These are phyloP conservation scores for Jaltomata sinuosa DNA, from an alignment of 257 asterid species.

Conservation along the genomic window DNA sequence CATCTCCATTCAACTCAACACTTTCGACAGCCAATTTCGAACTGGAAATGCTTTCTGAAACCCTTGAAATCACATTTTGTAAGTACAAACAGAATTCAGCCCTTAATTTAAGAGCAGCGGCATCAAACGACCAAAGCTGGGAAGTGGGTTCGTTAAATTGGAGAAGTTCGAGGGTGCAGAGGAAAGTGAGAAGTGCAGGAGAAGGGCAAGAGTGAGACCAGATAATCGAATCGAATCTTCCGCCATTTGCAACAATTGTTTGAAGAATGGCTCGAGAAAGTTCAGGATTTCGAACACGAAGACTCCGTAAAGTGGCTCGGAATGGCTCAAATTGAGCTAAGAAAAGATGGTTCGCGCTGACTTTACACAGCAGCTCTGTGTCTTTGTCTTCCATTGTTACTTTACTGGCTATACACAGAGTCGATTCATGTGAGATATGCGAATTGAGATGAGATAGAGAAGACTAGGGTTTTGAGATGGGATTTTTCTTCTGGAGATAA, in stretches of 20 bases:
- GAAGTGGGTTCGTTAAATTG: slow-evolving; percentile 68
- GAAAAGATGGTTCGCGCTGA: slow-evolving; percentile 68
- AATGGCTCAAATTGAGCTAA: slow-evolving; percentile 92
- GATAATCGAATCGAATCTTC: slow-evolving; percentile 54
- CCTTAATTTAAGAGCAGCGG: slow-evolving; percentile 51
- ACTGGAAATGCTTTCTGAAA: slow-evolving; percentile 24
- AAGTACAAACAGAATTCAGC: slow-evolving; percentile 72
- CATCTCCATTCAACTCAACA: slow-evolving; percentile 26
- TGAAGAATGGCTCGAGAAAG: slow-evolving; percentile 67
- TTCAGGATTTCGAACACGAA: slow-evolving; percentile 72
- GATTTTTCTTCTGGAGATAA: neutral
- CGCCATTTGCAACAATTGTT: slow-evolving; percentile 58
- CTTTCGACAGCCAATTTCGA: slow-evolving; percentile 16
- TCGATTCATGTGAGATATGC: neutral
- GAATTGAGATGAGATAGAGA: neutral
- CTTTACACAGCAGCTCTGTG: slow-evolving; percentile 51
- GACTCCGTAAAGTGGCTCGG: slow-evolving; percentile 71
- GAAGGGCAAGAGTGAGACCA: slow-evolving; percentile 87
- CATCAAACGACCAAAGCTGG: slow-evolving; percentile 68
- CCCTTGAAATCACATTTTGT: slow-evolving; percentile 39
- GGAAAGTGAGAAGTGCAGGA: slow-evolving; percentile 61
- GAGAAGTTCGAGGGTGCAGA: slow-evolving; percentile 69
- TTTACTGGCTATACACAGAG: neutral
- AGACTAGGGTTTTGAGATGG: neutral
- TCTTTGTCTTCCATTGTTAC: slow-evolving; percentile 59